Evolutionary conservation across 805 yeast genomes (phyloP).

Genomic region (Limtongozyma cylindracea): DNA sequence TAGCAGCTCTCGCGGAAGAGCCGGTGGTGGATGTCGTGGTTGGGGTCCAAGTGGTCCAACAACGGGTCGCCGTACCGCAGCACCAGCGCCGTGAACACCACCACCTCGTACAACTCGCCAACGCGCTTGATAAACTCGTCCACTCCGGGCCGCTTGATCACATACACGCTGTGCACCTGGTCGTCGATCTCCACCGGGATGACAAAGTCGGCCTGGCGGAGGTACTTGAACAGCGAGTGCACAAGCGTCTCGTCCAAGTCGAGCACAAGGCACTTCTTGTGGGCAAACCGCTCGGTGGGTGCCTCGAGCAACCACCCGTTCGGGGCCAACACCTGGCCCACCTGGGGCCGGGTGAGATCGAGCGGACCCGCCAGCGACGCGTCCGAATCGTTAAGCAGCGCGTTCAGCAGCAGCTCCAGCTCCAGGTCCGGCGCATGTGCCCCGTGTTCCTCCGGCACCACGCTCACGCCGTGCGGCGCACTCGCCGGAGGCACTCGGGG

Average conservation of each 20-base stretch:
- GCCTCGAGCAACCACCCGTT: conserved; percentile 41
- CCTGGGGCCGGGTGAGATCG: conserved; percentile 28
- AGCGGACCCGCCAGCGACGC: conserved; percentile 15
- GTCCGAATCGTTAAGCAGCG: conserved; percentile 3
- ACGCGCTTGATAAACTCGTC: conserved; percentile 73
- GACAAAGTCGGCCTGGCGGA: conserved; percentile 85
- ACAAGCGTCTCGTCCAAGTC: conserved; percentile 94
- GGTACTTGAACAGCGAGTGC: conserved; percentile 80
- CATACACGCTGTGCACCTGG: conserved; percentile 83
- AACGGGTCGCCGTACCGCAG: conserved; percentile 91
- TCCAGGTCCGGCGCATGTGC: conserved; percentile 1
- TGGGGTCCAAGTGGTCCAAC: conserved; percentile 65
- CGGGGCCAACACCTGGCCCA: conserved; percentile 42
- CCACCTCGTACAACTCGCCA: conserved; percentile 79
- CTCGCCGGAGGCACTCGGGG: conserved; percentile 4
- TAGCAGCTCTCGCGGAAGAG: conserved; percentile 86
- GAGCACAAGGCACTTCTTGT: conserved; percentile 66
- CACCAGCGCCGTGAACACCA: conserved; percentile 91
- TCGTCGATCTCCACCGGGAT: conserved; percentile 93
- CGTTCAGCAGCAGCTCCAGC: neutral
- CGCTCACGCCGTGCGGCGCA: conserved; percentile 1
- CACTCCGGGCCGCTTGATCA: conserved; percentile 93
- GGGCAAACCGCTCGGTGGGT: conserved; percentile 21
- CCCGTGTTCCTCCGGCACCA: neutral
- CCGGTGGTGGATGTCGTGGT: conserved; percentile 63